Conservation (phyloP, 2,329 filamentous ascomycete species). For the Teratosphaeria nubilosa region DNA sequence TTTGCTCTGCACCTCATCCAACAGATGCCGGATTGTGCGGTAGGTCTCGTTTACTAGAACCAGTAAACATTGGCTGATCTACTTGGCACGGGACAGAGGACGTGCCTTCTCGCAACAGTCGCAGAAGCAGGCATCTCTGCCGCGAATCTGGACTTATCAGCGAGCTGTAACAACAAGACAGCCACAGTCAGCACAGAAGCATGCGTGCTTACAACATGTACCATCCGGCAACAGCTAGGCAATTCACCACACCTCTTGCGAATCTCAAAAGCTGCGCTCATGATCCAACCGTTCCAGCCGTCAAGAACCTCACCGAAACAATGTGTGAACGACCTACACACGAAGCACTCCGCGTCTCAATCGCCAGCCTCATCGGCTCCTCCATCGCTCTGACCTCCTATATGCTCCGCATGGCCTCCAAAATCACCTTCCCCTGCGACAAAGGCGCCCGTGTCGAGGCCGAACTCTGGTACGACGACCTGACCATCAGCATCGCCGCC, state of each 20-base stretch:
- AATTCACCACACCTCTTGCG: not conserved
- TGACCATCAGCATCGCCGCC: constrained; percentile 3
- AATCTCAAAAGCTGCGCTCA: not conserved
- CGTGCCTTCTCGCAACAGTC: not conserved
- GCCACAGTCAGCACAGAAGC: not conserved
- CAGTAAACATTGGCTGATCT: not conserved
- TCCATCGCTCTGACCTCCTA: constrained; percentile 8
- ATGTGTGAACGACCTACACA: constrained; percentile 1
- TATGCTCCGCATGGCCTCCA: constrained; percentile 6
- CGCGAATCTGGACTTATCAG: not conserved
- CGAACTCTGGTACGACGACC: constrained; percentile 3
- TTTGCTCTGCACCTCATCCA: not conserved
- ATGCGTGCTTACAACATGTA: not conserved
- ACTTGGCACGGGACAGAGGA: not conserved
- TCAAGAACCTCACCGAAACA: not conserved
- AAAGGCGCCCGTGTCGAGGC: not conserved
- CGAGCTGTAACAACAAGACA: not conserved
- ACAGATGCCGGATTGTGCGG: not conserved
- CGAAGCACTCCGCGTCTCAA: not conserved
- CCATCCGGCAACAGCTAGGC: not conserved
- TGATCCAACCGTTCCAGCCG: not conserved
- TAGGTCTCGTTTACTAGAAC: not conserved
- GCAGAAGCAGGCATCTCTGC: not conserved
- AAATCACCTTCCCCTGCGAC: constrained; percentile 4
- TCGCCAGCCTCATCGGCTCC: constrained; percentile 6